A percentile compares a stretch with the other conserved stretches of the same genome.
phyloP scores from a whole-genome alignment of 768 basidiomycete species.

The Royoungia palumana region DNA sequence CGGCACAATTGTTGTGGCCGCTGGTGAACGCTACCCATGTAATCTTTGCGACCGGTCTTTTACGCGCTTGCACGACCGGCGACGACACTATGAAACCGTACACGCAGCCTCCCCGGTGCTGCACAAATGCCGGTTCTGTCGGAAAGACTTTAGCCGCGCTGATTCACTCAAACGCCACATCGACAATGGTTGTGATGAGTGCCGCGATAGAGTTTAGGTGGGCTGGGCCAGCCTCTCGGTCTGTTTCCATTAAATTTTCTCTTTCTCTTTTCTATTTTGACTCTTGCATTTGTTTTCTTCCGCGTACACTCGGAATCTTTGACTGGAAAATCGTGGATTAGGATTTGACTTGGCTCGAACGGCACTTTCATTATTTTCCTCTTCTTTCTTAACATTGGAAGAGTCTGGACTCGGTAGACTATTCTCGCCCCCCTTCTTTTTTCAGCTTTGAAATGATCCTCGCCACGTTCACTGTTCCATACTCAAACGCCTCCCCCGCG shows the following conservation, averaged over 20 bases:
- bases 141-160: conserved; percentile 74
- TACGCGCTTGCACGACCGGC: conserved; percentile 76
- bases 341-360: conserved; percentile 9
- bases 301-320: conserved; percentile 7
- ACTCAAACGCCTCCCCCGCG: no score
- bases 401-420: no score
- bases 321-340: conserved; percentile 9
- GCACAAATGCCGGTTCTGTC: conserved; percentile 70
- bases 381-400: not conserved
- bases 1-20: conserved; percentile 12
- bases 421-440: no score
- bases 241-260: not conserved
- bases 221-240: not conserved
- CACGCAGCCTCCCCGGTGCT: conserved; percentile 61
- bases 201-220: conserved; percentile 33
- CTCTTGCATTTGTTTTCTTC: no score
- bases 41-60: conserved; percentile 77
- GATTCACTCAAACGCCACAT: conserved; percentile 81
- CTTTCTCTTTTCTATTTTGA: not conserved
- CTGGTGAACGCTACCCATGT: conserved; percentile 65
- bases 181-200: conserved; percentile 78
- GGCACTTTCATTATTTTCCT: conserved; percentile 1
- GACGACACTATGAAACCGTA: conserved; percentile 77
- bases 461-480: no score
- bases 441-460: no score